Evolutionary conservation across 495 filamentous ascomycete species (phyloP).

Genomic region (Lasiosphaeria ovina): DNA sequence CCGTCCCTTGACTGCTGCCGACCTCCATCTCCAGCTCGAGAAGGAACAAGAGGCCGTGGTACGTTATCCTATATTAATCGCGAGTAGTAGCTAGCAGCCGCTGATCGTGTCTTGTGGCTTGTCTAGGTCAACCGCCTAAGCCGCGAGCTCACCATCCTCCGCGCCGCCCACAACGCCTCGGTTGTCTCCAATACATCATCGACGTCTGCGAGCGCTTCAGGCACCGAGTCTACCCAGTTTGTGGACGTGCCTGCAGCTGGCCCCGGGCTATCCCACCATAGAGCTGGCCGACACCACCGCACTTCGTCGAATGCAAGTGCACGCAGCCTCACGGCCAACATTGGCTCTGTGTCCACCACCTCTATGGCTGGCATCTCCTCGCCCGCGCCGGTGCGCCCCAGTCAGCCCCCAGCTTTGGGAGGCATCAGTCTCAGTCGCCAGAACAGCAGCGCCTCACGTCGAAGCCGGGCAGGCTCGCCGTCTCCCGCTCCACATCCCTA

Average conservation of each 20-base stretch:
- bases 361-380: constrained; percentile 34
- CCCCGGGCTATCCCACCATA: constrained; percentile 41
- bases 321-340: constrained; percentile 51
- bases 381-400: constrained; percentile 32
- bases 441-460: constrained; percentile 44
- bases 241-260: constrained; percentile 30
- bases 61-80: constrained; percentile 27
- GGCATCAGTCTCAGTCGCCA: constrained; percentile 41
- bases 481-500: constrained; percentile 21
- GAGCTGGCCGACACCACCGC: constrained; percentile 42
- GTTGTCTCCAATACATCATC: constrained; percentile 80
- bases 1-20: constrained; percentile 78
- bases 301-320: constrained; percentile 52
- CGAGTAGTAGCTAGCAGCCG: background rate
- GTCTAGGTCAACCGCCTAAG: constrained; percentile 85
- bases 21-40: constrained; percentile 82
- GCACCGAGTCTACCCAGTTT: constrained; percentile 34
- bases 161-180: constrained; percentile 75
- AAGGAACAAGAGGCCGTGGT: constrained; percentile 95
- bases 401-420: constrained; percentile 27
- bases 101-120: constrained; percentile 1
- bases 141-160: constrained; percentile 75
- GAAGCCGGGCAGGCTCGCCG: constrained; percentile 42
- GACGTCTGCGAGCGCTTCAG: constrained; percentile 49
- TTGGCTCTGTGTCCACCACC: constrained; percentile 36